Conservation (phyloP, 345 rosid species). For the Euphorbia tirucalli region DNA sequence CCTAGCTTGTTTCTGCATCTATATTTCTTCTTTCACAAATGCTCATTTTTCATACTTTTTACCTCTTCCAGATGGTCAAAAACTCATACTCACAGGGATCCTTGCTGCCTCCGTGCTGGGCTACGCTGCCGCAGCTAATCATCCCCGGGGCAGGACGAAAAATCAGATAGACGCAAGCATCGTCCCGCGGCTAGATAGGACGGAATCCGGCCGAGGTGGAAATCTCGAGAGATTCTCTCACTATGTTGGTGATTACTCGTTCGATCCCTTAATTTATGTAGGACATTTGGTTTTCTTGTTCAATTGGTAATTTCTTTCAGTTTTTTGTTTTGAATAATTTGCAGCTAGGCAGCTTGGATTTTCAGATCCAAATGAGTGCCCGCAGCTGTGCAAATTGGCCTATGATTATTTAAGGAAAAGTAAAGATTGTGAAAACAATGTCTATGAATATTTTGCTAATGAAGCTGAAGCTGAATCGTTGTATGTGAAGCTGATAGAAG, state of each 20-base stretch:
- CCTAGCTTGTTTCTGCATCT: background rate
- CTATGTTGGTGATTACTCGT: slow-evolving; percentile 71
- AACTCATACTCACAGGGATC: slow-evolving; percentile 19
- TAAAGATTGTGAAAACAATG: slow-evolving; percentile 68
- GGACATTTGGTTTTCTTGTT: background rate
- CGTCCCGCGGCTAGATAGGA: slow-evolving; percentile 41
- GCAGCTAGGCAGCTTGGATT: slow-evolving; percentile 93
- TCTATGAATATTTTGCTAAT: slow-evolving; percentile 53
- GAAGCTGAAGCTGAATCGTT: slow-evolving; percentile 68
- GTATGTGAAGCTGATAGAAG: slow-evolving; percentile 85
- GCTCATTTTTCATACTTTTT: background rate
- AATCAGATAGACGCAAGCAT: slow-evolving; percentile 15
- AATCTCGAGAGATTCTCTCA: slow-evolving; percentile 81
- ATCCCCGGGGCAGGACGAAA: slow-evolving; percentile 24
- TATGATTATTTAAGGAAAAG: slow-evolving; percentile 68
- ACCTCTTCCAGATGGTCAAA: slow-evolving; percentile 15
- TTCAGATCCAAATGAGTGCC: slow-evolving; percentile 68
- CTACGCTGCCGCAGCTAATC: slow-evolving; percentile 13
- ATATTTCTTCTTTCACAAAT: background rate
- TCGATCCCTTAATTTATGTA: too few relatives aligned
- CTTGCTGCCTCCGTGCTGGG: slow-evolving; percentile 35
- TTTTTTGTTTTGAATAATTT: background rate
- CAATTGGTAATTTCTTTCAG: background rate
- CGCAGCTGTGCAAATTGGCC: slow-evolving; percentile 78
- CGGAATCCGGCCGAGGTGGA: slow-evolving; percentile 50